Percentiles rank a stretch among this genome's conserved stretches.
Evolutionary conservation across 352 stramenopile genomes (phyloP).

Genomic region (Phytophthora capsici): DNA sequence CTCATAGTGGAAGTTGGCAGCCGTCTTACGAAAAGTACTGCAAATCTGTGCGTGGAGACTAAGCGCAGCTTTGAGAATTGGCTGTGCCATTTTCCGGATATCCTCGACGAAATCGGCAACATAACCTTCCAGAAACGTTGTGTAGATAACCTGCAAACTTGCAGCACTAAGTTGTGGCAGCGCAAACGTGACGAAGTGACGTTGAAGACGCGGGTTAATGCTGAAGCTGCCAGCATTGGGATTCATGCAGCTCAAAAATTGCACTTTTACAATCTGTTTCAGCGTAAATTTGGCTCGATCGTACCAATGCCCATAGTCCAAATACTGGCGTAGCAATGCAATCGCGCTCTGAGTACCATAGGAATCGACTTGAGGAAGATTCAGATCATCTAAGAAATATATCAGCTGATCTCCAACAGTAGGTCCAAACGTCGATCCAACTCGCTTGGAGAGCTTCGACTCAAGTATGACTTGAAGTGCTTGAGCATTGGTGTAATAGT

Average conservation of each 20-base stretch:
- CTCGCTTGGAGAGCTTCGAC: slow-evolving; percentile 90
- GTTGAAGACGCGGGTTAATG: slow-evolving; percentile 94
- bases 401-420: slow-evolving; percentile 85
- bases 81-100: slow-evolving; percentile 85
- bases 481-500: slow-evolving; percentile 81
- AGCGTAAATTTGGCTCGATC: slow-evolving; percentile 93
- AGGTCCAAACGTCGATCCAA: slow-evolving; percentile 85
- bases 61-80: slow-evolving; percentile 89
- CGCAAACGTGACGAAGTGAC: slow-evolving; percentile 96
- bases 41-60: slow-evolving; percentile 89
- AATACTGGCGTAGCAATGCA: slow-evolving; percentile 93
- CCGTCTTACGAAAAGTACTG: slow-evolving; percentile 91
- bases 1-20: slow-evolving; percentile 97
- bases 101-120: slow-evolving; percentile 94
- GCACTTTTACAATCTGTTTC: slow-evolving; percentile 94
- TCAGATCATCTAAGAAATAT: slow-evolving; percentile 97
- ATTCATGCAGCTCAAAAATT: slow-evolving; percentile 97
- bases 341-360: slow-evolving; percentile 96
- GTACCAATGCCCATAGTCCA: slow-evolving; percentile 96
- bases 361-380: slow-evolving; percentile 93
- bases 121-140: slow-evolving; percentile 95
- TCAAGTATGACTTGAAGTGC: slow-evolving; percentile 87
- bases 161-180: slow-evolving; percentile 85
- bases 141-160: slow-evolving; percentile 94
- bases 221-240: slow-evolving; percentile 92